Percentiles rank a stretch among this genome's conserved stretches.
These are phyloP conservation scores for Anisodus acutangulus DNA, from an alignment of 257 asterid genomes.

Conservation along the genomic window DNA sequence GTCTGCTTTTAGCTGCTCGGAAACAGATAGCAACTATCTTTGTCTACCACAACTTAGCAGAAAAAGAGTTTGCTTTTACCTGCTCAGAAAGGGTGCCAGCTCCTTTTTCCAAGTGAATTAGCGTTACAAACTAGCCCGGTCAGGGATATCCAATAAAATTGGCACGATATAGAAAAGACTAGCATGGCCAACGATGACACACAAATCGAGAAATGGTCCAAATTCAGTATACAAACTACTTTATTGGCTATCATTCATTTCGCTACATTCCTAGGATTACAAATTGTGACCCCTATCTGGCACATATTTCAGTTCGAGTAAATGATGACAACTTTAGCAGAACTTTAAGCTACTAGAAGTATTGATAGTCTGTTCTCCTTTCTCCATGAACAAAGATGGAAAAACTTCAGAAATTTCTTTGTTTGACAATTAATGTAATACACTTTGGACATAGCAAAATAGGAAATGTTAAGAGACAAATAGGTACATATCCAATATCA, in stretches of 20 bases:
- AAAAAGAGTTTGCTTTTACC: background rate
- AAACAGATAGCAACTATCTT: too few relatives aligned
- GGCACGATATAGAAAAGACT: background rate
- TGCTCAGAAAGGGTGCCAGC: background rate
- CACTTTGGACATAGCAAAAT: background rate
- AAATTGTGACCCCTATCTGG: too few relatives aligned
- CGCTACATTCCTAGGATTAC: too few relatives aligned
- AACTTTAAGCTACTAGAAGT: too few relatives aligned
- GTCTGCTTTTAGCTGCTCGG: too few relatives aligned
- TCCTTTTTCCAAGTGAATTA: background rate
- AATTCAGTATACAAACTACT: background rate
- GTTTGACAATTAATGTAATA: background rate
- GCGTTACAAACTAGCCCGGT: background rate
- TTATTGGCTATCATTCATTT: background rate
- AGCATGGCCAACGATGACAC: background rate
- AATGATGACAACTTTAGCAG: too few relatives aligned
- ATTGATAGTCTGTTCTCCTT: background rate
- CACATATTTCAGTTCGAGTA: too few relatives aligned
- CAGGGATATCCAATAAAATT: background rate
- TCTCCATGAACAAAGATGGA: background rate
- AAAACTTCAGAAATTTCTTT: background rate
- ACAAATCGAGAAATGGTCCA: background rate
- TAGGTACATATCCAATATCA: background rate
- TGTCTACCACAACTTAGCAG: too few relatives aligned
- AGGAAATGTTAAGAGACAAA: background rate